Percentiles rank a stretch among this genome's conserved stretches.
Conservation (phyloP, 2,329 filamentous ascomycete genomes). For the Volutella citrinella region DNA sequence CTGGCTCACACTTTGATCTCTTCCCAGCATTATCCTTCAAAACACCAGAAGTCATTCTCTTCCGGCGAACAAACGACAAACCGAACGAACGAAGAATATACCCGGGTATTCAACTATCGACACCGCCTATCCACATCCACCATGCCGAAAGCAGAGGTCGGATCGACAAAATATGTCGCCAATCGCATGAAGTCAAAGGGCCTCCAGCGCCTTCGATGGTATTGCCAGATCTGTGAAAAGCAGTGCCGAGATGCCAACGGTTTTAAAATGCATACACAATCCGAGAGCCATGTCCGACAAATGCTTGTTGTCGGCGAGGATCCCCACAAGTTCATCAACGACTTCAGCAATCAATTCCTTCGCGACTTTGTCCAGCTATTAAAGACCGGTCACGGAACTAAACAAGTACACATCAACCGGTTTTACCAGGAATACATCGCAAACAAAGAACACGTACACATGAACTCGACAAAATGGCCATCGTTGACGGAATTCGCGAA, state of each 20-base stretch:
- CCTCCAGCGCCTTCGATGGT: slow-evolving; percentile 82
- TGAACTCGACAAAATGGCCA: slow-evolving; percentile 90
- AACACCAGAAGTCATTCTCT: too few species aligned
- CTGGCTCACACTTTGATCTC: too few species aligned
- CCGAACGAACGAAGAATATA: too few species aligned
- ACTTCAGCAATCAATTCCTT: slow-evolving; percentile 79
- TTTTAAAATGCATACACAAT: slow-evolving; percentile 84
- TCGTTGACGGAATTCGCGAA: slow-evolving; percentile 89
- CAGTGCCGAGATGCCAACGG: slow-evolving; percentile 76
- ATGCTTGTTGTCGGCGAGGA: slow-evolving; percentile 87
- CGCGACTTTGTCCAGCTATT: slow-evolving; percentile 76
- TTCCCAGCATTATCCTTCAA: too few species aligned
- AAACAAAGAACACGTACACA: slow-evolving; percentile 84
- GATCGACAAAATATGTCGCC: slow-evolving; percentile 82
- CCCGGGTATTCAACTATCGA: too few species aligned
- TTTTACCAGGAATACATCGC: slow-evolving; percentile 95
- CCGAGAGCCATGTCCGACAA: slow-evolving; percentile 83
- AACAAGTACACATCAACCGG: slow-evolving; percentile 81
- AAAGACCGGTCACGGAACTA: slow-evolving; percentile 84
- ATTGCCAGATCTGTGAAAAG: slow-evolving; percentile 76
- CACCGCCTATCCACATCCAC: slow-evolving; percentile 39
- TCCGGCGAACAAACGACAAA: too few species aligned
- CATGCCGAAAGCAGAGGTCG: slow-evolving; percentile 92
- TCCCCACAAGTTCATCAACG: slow-evolving; percentile 76
- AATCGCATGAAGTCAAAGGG: slow-evolving; percentile 88